These are phyloP conservation scores for Apostasia shenzhenica DNA, from an alignment of 106 monocot genomes.

Conservation along the genomic window DNA sequence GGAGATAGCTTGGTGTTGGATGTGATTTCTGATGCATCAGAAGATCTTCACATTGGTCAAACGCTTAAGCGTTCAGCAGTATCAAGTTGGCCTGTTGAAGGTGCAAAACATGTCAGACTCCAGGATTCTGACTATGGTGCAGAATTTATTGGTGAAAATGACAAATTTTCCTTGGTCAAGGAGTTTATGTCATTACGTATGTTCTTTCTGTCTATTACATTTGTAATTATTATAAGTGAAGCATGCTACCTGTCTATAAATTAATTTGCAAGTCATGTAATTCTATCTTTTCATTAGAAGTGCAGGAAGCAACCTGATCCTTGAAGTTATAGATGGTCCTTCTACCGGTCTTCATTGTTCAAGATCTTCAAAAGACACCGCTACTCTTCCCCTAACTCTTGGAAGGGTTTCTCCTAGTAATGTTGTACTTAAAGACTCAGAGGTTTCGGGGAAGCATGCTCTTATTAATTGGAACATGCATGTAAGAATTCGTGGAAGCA, in stretches of 20 bases:
- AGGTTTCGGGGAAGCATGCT: conserved; percentile 96
- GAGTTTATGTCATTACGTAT: conserved; percentile 38
- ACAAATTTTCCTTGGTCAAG: conserved; percentile 19
- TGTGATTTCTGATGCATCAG: conserved; percentile 35
- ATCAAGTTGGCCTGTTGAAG: conserved; percentile 27
- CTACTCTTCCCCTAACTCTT: conserved; percentile 54
- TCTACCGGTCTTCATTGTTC: conserved; percentile 49
- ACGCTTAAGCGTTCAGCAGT: conserved; percentile 49
- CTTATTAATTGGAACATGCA: conserved; percentile 68
- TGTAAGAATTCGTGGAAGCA: conserved; percentile 29
- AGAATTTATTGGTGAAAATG: conserved; percentile 14
- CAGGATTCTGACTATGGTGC: conserved; percentile 12
- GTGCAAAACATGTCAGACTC: conserved; percentile 29
- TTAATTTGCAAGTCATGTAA: conserved; percentile 32
- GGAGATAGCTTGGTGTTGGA: conserved; percentile 47
- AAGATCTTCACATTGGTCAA: conserved; percentile 33
- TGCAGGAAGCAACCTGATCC: conserved; percentile 72
- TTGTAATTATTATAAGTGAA: conserved; percentile 2
- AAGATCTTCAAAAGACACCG: conserved; percentile 30
- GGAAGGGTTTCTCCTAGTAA: conserved; percentile 85
- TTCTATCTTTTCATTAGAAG: conserved; percentile 46
- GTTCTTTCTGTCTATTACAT: conserved; percentile 10
- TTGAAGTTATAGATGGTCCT: conserved; percentile 87
- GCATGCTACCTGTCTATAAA: background rate
- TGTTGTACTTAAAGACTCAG: conserved; percentile 72